These are phyloP conservation scores for Xylariaceae sp. DNA, from an alignment of 2,329 filamentous ascomycete species.

Conservation along the genomic window DNA sequence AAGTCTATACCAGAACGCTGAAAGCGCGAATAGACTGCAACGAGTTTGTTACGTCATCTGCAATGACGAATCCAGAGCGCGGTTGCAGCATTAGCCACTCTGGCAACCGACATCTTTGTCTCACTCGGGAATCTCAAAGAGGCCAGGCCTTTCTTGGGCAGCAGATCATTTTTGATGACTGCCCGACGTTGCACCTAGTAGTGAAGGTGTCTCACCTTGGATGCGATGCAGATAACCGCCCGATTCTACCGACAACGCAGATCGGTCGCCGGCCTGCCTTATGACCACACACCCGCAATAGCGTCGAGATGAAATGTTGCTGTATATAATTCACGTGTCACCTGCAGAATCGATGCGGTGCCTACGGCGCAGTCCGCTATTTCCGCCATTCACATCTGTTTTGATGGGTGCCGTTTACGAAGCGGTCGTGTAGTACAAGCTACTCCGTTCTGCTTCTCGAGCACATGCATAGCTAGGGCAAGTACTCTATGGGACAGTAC, in stretches of 20 bases:
- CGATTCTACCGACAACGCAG: not conserved
- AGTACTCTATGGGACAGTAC: too few species aligned
- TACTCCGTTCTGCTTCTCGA: too few species aligned
- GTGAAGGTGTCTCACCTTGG: not conserved
- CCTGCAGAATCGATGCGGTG: too few species aligned
- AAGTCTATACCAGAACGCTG: not conserved
- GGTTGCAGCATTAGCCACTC: not conserved
- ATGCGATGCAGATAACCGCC: not conserved
- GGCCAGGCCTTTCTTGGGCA: not conserved
- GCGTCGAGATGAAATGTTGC: too few species aligned
- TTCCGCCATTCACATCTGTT: too few species aligned
- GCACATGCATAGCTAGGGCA: too few species aligned
- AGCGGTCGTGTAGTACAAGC: too few species aligned
- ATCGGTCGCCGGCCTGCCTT: not conserved
- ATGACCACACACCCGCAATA: too few species aligned
- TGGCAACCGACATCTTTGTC: not conserved
- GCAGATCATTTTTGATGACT: not conserved
- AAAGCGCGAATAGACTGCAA: not conserved
- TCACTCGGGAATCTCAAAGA: not conserved
- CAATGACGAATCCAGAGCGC: not conserved
- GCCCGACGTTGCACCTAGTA: not conserved
- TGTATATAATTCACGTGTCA: too few species aligned
- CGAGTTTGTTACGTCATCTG: not conserved
- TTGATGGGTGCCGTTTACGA: too few species aligned
- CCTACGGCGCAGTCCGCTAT: too few species aligned